Evolutionary conservation across 2,329 filamentous ascomycete genomes (phyloP).

Genomic region (Dothideomycetes sp.): DNA sequence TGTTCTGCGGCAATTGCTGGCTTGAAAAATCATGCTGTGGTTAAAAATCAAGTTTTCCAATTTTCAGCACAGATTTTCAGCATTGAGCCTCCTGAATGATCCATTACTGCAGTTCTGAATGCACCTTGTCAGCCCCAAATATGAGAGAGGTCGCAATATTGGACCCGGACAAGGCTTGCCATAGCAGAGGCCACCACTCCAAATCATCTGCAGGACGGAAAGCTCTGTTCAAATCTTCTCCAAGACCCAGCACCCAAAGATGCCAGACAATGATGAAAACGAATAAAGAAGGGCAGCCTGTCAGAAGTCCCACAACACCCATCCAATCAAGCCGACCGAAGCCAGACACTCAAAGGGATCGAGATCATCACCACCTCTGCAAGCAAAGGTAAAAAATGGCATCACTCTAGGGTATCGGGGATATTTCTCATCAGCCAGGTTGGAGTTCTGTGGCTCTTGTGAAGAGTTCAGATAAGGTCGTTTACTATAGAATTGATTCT

Average conservation of each 20-base stretch:
- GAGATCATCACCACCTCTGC: constrained; percentile 12
- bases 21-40: no score
- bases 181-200: no score
- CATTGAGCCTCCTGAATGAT: no score
- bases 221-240: no score
- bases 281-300: constrained; percentile 8
- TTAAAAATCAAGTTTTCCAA: no score
- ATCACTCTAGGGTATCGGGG: constrained; percentile 87
- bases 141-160: no score
- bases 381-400: constrained; percentile 18
- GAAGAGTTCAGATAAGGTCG: constrained; percentile 83
- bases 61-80: no score
- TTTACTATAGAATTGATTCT: constrained; percentile 99
- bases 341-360: constrained; percentile 11
- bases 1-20: no score
- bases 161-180: no score
- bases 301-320: constrained; percentile 13
- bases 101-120: no score
- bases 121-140: no score
- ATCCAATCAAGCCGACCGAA: constrained; percentile 12
- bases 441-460: constrained; percentile 87
- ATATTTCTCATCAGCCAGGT: constrained; percentile 85
- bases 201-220: no score
- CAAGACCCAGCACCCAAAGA: constrained; percentile 7
- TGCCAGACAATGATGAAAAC: constrained; percentile 6